Base-by-base conservation (phyloP, 305 asterid genomes). In the Coffea humblotiana region DNA sequence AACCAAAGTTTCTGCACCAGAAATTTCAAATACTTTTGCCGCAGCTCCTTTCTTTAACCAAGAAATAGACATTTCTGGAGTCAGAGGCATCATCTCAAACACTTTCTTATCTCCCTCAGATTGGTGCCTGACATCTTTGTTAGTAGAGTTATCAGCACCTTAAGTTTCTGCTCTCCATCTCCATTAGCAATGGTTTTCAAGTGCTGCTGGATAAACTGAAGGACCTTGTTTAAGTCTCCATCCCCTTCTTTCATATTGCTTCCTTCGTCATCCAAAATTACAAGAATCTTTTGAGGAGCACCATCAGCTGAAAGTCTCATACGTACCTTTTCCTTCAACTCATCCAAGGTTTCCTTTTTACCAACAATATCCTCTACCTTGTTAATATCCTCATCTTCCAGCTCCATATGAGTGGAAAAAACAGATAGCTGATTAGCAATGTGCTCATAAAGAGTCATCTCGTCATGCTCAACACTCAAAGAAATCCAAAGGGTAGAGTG, bases 351-450 rank as follows among this genome's bases (percentile, higher is more conserved):
- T 76, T 21, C 49, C 37, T n/a, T 1, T 58, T 74, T 48, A 8
- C 71, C 56, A 15, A 25, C 35, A 67, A 47, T 77, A n/a, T 76
- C 69, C 14, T 66, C 64, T 5, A 3, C 75, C 54, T 27, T 72
- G 54, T 48, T 74, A 8, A 25, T 47, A 23, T 77, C 74, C 7
- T 85, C 77, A 27, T 73, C 64, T 51, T 79, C 85, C 25, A n/a
- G 48, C 25, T 83, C 72, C 43, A 77, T 54, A 9, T 63, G 40
- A 48, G 64, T 69, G 40, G 81, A 68, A 32, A 74, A 32, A 14
- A 79, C 65, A 21, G 74, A 82, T 78, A 88, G 13, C 23, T 88
- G 88, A 60, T n/a, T 60, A 60, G 80, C 90, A 80, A 77, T 81
- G 81, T 76, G 52, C 71, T 3, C 6, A 21, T 43, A 79, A 12